Base-by-base conservation (phyloP, 768 basidiomycete genomes). In the Macrolepiota fuliginosa region DNA sequence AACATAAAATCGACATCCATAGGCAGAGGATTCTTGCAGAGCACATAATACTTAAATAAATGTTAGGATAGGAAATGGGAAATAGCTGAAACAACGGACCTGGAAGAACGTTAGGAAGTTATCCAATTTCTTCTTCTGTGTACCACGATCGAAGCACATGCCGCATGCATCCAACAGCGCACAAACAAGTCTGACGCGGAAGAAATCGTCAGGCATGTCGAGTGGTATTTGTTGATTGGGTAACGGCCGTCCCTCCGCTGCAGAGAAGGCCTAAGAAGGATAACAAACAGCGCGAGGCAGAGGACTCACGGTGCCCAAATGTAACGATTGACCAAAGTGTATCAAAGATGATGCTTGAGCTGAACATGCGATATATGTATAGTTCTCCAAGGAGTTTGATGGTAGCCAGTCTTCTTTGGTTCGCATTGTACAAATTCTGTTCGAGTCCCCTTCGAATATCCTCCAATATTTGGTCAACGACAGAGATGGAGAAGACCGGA, bases 1-100 rank as follows among this genome's bases (percentile, higher is more conserved):
- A 97, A 73, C 94, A 98, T 96, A 74, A 98, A 99, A 56, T 97
- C 96, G 11, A 97, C 90, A 64, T 99, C 97, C 95, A 98, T 96
- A 0, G 97, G 90, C n/a, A 96, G 72, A 24, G 86, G 79, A 49
- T 88, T 83, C 75, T 99, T 99, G 78, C 91, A 92, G n/a, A 89
- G 80, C 15, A 91, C 80, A 72, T 98, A 99, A 62, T 95, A 89
- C 85, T 89, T 62, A 29, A 42, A 22, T 24, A 45, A 17, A 64
- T 25, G 13, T 29, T 54, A 64, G 24, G 19, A 63, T n/a, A 37
- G 56, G 15, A 19, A 6, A 35, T n/a, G 51, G 45, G 17, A 42
- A n/a, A 49, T 11, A 19, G 13, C 35, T 47, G 35, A 51, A 19
- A 72, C 10, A 11, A 46, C 63, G 63, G 67, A 94, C 94, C 83